Evolutionary conservation across 179 eudicot genomes (phyloP), one percentile per base, ranked within the genome.

Genomic region (Patellifolia procumbens): DNA sequence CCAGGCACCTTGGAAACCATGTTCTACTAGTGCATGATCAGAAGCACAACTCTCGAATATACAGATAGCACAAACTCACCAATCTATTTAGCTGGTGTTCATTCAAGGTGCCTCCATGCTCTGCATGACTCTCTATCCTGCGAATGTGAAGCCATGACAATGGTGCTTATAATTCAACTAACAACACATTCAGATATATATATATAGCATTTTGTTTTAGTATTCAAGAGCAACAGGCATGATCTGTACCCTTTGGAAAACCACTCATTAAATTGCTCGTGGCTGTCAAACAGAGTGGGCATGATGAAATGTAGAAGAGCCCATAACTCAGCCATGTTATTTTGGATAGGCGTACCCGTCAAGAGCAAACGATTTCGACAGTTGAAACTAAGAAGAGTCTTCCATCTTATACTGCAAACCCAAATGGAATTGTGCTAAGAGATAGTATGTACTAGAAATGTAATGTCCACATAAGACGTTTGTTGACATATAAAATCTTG

Each of bases 41-140:
- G 64, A 31, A 67, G 65, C 39, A 55, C 58, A 43, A 46, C 20
- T 19, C 29, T 56, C 59, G 55, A 15, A 4, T 5, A 68, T 26
- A 31, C 52, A 26, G 35, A 56, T 24, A 17, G 37, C 34, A 42
- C 42, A 68, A 67, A 81, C 94, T 88, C 80, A 95, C 99, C 97
- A 95, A 78, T 91, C 99, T 89, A 80, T 84, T 95, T 74, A 95
- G 88, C 89, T 95, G 99, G 80, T 95, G 99, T 79, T 95, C 99
- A 77, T 95, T 95, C 78, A 95, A 91, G 64, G 99, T 92, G 81
- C 99, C 99, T 70, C 99, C 99, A 83, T 95, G 99, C 78, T 95
- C 99, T 20, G 99, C 99, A 86, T 95, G 99, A 85, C 89, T 86
- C 86, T 95, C 99, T 66, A 95, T 95, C 84, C 99, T 95, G 91